Conservation (phyloP, 495 filamentous ascomycete species). For the Penicillium canescens region DNA sequence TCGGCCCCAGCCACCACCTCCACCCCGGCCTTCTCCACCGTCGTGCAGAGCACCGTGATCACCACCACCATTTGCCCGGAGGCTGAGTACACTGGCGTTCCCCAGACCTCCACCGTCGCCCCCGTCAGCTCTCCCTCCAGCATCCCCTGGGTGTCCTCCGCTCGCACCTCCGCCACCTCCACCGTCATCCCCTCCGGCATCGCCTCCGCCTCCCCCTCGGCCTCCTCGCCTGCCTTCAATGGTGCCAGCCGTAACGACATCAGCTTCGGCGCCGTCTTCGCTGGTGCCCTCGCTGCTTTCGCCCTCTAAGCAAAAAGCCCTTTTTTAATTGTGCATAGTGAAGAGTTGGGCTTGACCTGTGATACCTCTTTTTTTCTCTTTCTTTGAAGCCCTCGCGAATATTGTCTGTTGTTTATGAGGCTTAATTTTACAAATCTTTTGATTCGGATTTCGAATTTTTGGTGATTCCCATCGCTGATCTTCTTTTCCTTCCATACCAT, state of each 20-base stretch:
- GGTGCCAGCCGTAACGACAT: constrained; percentile 47
- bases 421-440: constrained; percentile 3
- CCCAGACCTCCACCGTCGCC: constrained; percentile 24
- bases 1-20: constrained; percentile 16
- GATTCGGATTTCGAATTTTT: background rate
- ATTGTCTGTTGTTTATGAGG: background rate
- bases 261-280: constrained; percentile 47
- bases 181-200: constrained; percentile 24
- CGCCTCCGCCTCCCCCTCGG: constrained; percentile 26
- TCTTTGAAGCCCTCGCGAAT: constrained; percentile 3
- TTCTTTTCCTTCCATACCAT: constrained; percentile 1
- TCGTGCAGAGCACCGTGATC: constrained; percentile 1
- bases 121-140: constrained; percentile 18
- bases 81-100: constrained; percentile 12
- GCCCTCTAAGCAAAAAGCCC: constrained; percentile 36
- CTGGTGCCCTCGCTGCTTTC: constrained; percentile 42
- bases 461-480: background rate
- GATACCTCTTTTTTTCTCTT: constrained; percentile 2
- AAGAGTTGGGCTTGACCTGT: no score
- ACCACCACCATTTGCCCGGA: constrained; percentile 27
- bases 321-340: background rate
- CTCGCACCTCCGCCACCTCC: constrained; percentile 18
- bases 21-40: constrained; percentile 8
- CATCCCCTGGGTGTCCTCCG: constrained; percentile 12
- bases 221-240: constrained; percentile 36